Evolutionary conservation across 768 basidiomycete genomes (phyloP), one percentile per base, ranked within the genome.

Genomic region (Suillus placidus): DNA sequence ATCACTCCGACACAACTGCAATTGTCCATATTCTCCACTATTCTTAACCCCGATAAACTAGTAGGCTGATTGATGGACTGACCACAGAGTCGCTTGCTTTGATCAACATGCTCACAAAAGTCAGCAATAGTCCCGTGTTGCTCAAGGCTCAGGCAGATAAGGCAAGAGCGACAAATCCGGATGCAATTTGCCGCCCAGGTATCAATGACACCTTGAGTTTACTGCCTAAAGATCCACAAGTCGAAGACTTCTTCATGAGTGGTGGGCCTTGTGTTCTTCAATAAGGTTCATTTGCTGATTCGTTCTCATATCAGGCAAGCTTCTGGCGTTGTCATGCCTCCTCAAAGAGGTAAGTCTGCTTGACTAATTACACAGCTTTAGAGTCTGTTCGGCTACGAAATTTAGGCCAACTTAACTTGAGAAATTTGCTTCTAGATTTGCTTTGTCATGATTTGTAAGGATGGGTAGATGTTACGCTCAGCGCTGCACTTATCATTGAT

Each of bases 61-160:
- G 87, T 66, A 83, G 85, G 58, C 79, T 96, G 7, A 84, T 90
- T 34, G 83, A 89, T 69, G 86, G 88, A 60, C 87, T 87, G 1
- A 92, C 89, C 0, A 89, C 89, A 0, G 89, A 92, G 69, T 90
- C 92, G 3, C 84, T 96, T 23, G 89, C 90, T 20, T 74, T 96
- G 32, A 93, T 98, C 69, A 88, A 86, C 63, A 82, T 87, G 65
- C 82, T 97, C 42, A 92, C 90, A 14, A 97, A 98, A 82, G 85
- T 99, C 67, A 94, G 92, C 81, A 99, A 93, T 73, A 95, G 94
- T 70, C 97, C 97, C 0, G 87, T 94, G 40, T 80, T 99, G 37
- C 80, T 95, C 52, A 93, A 91, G 71, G 88, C 91, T n/a, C 88
- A 89, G 5, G 86, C 85, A 18, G 89, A 91, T 68, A 88, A 85